Evolutionary conservation across 495 filamentous ascomycete genomes (phyloP), one percentile per base, ranked within the genome.

Genomic region (Neurospora sp.): DNA sequence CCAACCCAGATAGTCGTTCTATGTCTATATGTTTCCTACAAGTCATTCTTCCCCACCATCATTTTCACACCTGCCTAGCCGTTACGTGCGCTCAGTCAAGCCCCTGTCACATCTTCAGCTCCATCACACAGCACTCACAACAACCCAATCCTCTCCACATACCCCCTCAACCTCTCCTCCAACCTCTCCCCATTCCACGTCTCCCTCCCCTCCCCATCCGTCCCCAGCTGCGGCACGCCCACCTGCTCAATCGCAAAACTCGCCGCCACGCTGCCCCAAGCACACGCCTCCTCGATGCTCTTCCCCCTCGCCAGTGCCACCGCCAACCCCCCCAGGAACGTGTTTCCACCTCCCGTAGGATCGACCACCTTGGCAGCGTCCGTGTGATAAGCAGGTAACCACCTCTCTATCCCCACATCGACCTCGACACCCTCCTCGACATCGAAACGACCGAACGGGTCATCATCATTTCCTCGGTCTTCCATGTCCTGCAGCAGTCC

Each of bases 161-260:
- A 90, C 73, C 83, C 83, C 41, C 82, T 78, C 76, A 91, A 81
- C 73, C 89, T 81, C 20, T 86, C 85, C 35, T 84, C 78, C 6
- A 91, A 87, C 22, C 74, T 76, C 8, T 84, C 83, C 5, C 87
- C 90, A 82, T 97, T 97, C 94, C 94, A 97, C 72, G 85, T 87
- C 81, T 97, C 94, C 68, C 76, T 81, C 17, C 87, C 89, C 44
- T 87, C 79, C 8, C 78, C 80, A 73, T 86, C 82, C 39, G 76
- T 79, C 27, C 81, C 83, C 6, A 95, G 77, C 27, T 79, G 81
- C 31, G 96, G 96, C 74, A 94, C 88, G 0, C 96, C 95, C 73
- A 96, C 89, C 77, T 98, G 95, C 81, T 99, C 94, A 74, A 99
- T 96, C 10, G 93, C 93, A 79, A 98, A 96, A 71, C 95, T 93